These are phyloP conservation scores for Cutaneotrichosporon dermatis DNA, from an alignment of 1,284 basidiomycete genomes.

Conservation along the genomic window DNA sequence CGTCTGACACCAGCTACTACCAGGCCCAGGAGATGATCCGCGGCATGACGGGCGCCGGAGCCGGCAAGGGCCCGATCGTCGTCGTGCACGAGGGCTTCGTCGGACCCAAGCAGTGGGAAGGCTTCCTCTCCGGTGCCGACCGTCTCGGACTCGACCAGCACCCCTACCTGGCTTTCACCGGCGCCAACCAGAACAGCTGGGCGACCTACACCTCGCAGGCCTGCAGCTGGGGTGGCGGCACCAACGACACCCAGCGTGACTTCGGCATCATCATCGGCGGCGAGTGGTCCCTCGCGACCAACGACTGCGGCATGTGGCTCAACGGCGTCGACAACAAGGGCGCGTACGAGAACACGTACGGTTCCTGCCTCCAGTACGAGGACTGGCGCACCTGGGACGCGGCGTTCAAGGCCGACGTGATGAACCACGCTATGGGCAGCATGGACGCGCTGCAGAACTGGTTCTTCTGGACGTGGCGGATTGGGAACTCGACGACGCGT, in stretches of 20 bases:
- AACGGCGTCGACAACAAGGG: slow-evolving; percentile 46
- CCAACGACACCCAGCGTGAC: slow-evolving; percentile 55
- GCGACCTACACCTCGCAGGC: slow-evolving; percentile 15
- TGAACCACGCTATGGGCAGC: slow-evolving; percentile 28
- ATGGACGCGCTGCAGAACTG: slow-evolving; percentile 86
- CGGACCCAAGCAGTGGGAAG: slow-evolving; percentile 60
- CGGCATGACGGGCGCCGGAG: slow-evolving; percentile 67
- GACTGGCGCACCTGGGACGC: slow-evolving; percentile 35
- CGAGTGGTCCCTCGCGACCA: slow-evolving; percentile 56
- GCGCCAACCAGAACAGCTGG: slow-evolving; percentile 36
- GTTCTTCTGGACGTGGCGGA: slow-evolving; percentile 97
- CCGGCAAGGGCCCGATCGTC: slow-evolving; percentile 74
- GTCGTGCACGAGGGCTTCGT: slow-evolving; percentile 75
- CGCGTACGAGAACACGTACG: slow-evolving; percentile 18
- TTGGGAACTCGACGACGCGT: slow-evolving; percentile 57
- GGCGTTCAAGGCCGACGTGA: slow-evolving; percentile 28
- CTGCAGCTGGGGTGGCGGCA: slow-evolving; percentile 49
- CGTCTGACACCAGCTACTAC: slow-evolving; percentile 50
- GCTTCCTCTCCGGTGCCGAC: slow-evolving; percentile 65
- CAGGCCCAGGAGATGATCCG: slow-evolving; percentile 76
- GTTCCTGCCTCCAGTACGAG: slow-evolving; percentile 28
- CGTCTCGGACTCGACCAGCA: slow-evolving; percentile 54
- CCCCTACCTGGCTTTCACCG: slow-evolving; percentile 42
- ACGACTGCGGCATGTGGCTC: slow-evolving; percentile 65
- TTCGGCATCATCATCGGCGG: slow-evolving; percentile 77